These are phyloP conservation scores for Paraphoma sp. DNA, from an alignment of 2,329 filamentous ascomycete genomes.

Conservation along the genomic window DNA sequence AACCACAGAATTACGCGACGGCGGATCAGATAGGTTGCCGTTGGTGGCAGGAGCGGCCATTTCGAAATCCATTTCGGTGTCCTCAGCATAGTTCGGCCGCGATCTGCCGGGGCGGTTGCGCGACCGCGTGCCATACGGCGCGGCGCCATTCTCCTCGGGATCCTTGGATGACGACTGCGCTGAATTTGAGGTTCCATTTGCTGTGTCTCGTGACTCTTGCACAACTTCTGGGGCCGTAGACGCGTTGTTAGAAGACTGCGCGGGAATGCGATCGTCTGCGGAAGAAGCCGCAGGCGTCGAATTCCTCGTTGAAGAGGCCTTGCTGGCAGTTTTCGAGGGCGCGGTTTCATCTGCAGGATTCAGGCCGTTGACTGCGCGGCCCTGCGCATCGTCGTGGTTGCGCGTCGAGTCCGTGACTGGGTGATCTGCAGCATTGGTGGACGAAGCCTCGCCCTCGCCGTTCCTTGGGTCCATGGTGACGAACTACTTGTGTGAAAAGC, in stretches of 20 bases:
- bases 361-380: slow-evolving; percentile 22
- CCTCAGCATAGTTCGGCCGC: slow-evolving; percentile 94
- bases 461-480: slow-evolving; percentile 46
- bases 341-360: slow-evolving; percentile 34
- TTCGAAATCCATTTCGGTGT: slow-evolving; percentile 90
- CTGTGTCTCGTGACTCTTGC: slow-evolving; percentile 38
- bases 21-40: slow-evolving; percentile 54
- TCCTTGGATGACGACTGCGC: slow-evolving; percentile 44
- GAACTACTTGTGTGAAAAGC: slow-evolving; percentile 28
- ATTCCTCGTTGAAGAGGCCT: slow-evolving; percentile 43
- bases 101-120: slow-evolving; percentile 82
- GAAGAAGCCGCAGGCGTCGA: slow-evolving; percentile 40
- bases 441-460: slow-evolving; percentile 43
- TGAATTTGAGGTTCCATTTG: slow-evolving; percentile 32
- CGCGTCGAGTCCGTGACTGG: slow-evolving; percentile 36
- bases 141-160: slow-evolving; percentile 51
- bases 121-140: slow-evolving; percentile 90
- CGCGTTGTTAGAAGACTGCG: slow-evolving; percentile 34
- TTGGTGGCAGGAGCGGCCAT: slow-evolving; percentile 66
- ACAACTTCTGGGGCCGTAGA: slow-evolving; percentile 34
- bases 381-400: slow-evolving; percentile 37
- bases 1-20: slow-evolving; percentile 44
- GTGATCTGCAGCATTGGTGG: slow-evolving; percentile 39
- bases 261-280: slow-evolving; percentile 29
- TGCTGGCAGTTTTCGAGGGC: slow-evolving; percentile 41